Evolutionary conservation across 306 rosid species (phyloP), one percentile per base, ranked within the genome.

Genomic region (Cicer yamashitae): DNA sequence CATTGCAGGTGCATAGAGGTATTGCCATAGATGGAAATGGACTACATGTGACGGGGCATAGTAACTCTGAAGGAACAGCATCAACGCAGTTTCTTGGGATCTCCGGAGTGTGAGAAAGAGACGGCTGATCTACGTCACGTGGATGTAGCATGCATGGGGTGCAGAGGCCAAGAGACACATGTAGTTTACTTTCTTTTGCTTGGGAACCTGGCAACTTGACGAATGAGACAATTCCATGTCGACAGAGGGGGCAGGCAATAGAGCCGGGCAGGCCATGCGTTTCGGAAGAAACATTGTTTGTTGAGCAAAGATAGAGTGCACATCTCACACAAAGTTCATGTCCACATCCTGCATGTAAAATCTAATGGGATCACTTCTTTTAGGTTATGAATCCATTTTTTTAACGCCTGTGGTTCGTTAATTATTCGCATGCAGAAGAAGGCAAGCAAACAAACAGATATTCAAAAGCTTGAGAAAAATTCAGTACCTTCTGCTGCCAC

Each of bases 181-280:
- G 84, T 47, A 83, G 57, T 59, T 89, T 93, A 57, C 82, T 92
- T 75, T 88, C 96, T 82, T 87, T 94, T 9, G 84, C 84, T 8
- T 82, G 87, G 40, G 90, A 91, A 77, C 93, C 81, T 5, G 96
- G 97, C 77, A 94, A 80, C 81, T 88, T 94, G 43, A 85, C 81
- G 18, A 94, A 94, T n/a, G 97, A 88, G 82, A 92, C 79, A 38
- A 94, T 88, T 73, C 90, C 88, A 20, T 92, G 88, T 76, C 97
- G 88, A 78, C 99, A 94, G 15, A 90, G 89, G 14, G 99, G 99
- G 85, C 97, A 92, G n/a, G 99, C 96, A 77, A 94, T 88, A 63
- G 96, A 92, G 63, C 97, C 97, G n/a, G 92, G 84, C 57, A 88
- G 85, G 47, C 92, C 91, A 59, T 40, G 75, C 50, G 4, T 75